Percentiles rank a stretch among this genome's conserved stretches.
Conservation (phyloP, 2,329 filamentous ascomycete genomes). For the Arthrobotrys iridis region DNA sequence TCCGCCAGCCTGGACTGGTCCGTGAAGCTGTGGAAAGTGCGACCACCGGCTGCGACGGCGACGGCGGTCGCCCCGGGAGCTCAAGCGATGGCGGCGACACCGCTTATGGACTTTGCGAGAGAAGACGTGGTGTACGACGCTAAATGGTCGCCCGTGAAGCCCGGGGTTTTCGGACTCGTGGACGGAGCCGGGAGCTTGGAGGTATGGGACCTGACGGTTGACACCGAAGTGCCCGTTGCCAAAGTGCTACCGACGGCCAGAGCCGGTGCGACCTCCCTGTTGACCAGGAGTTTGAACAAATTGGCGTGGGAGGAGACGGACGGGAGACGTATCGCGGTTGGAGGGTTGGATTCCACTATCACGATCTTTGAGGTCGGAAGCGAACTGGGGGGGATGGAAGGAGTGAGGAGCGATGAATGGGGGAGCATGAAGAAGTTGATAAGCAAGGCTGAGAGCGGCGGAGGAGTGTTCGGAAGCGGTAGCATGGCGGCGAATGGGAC, state of each 20-base stretch:
- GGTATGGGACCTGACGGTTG: constrained; percentile 91
- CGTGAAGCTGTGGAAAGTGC: constrained; percentile 95
- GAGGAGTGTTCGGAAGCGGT: constrained; percentile 51
- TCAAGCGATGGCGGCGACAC: constrained; percentile 66
- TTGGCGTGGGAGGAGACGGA: constrained; percentile 92
- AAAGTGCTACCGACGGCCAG: constrained; percentile 74
- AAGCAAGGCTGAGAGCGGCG: constrained; percentile 71
- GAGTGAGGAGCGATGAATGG: constrained; percentile 88
- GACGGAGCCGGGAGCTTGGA: constrained; percentile 93
- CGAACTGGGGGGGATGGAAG: constrained; percentile 84
- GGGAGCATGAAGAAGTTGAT: constrained; percentile 89
- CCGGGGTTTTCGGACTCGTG: constrained; percentile 91
- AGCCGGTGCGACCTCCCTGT: constrained; percentile 73
- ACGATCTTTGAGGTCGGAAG: constrained; percentile 92
- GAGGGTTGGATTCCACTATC: constrained; percentile 88
- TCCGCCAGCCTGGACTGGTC: constrained; percentile 96
- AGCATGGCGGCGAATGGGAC: not conserved
- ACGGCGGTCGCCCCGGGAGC: constrained; percentile 65
- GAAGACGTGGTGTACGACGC: constrained; percentile 98
- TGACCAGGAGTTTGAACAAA: constrained; percentile 90
- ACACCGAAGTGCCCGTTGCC: constrained; percentile 90
- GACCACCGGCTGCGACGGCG: constrained; percentile 77
- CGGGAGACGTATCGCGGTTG: constrained; percentile 85
- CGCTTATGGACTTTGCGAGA: constrained; percentile 86
- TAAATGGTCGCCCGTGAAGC: constrained; percentile 92